Percentiles rank a stretch among this genome's conserved stretches.
Conservation (phyloP, 345 rosid species). For the Boechera stricta region DNA sequence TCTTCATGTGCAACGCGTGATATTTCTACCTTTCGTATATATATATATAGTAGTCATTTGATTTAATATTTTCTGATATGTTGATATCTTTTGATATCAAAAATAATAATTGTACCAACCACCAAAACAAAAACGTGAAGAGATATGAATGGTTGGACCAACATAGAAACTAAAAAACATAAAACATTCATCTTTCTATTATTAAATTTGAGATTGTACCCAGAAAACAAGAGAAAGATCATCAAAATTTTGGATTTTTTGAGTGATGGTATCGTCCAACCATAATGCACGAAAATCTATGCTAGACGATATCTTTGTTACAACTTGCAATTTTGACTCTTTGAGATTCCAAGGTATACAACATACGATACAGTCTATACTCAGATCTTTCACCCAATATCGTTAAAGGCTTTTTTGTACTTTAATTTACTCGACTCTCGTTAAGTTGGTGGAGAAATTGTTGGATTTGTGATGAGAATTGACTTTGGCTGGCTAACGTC, state of each 20-base stretch:
- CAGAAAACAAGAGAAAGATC: too few relatives aligned
- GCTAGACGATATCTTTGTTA: neutral
- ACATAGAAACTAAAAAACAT: neutral
- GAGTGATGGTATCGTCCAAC: too few relatives aligned
- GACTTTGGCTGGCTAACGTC: constrained; percentile 11
- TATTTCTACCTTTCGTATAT: neutral
- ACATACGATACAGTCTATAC: neutral
- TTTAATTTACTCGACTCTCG: neutral
- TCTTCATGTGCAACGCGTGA: constrained; percentile 24
- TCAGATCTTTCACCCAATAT: neutral
- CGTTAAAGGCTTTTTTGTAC: neutral
- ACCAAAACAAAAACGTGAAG: neutral
- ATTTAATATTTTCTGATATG: neutral
- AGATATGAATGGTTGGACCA: neutral
- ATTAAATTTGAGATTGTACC: too few relatives aligned
- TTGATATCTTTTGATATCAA: neutral
- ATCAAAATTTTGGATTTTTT: neutral
- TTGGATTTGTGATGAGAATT: neutral
- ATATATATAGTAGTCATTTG: neutral
- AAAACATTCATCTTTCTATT: too few relatives aligned
- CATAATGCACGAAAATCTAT: neutral
- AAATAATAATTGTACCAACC: neutral
- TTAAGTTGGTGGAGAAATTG: neutral
- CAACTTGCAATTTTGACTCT: neutral
- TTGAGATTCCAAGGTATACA: neutral